Evolutionary conservation across 768 basidiomycete genomes (phyloP), one percentile per base, ranked within the genome.

Genomic region (Auriscalpium microsporum): DNA sequence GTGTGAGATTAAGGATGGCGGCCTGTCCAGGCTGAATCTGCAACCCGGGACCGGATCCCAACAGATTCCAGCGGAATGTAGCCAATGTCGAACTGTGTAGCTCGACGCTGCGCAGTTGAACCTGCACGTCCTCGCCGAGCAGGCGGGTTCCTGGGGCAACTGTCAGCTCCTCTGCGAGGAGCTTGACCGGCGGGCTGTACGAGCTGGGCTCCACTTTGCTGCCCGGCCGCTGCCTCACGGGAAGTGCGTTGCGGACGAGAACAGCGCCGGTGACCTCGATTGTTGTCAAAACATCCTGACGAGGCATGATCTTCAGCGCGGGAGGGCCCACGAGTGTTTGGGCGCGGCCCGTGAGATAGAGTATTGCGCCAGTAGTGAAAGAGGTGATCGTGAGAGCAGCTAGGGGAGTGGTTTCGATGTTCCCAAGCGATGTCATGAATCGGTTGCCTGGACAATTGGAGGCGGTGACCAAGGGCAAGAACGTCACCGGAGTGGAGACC

Each of bases 341-440:
- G 4, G 83, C 83, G 10, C 64, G 65, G 2, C 84, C 84, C 2
- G 85, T 85, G 35, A 86, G 64, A 59, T 87, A 87, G 6, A 86
- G 72, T 11, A 85, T 72, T 35, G 78, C 69, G 3, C 84, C 83
- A 0, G 72, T 74, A 10, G 68, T 67, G 61, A 80, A 85, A 17
- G 73, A 74, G 8, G 80, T 65, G 55, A 85, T 77, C n/a, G 80
- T 79, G 13, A 84, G 69, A 1, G 77, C 78, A 4, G 83, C 83
- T 2, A 79, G 63, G 4, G 79, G 78, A 0, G 79, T 82, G 19
- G 16, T 35, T 57, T 80, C 77, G 34, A 84, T 77, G 56, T 85
- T 83, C 2, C 83, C 83, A 11, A 86, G 67, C 14, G 82, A 82
- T 17, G 79, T 82, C 77, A 86, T 75, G 52, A 82, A 68, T 3